Evolutionary conservation across 176 grass and related monocot genomes (phyloP), one percentile per base, ranked within the genome.

Genomic region (Triticum timopheevii): DNA sequence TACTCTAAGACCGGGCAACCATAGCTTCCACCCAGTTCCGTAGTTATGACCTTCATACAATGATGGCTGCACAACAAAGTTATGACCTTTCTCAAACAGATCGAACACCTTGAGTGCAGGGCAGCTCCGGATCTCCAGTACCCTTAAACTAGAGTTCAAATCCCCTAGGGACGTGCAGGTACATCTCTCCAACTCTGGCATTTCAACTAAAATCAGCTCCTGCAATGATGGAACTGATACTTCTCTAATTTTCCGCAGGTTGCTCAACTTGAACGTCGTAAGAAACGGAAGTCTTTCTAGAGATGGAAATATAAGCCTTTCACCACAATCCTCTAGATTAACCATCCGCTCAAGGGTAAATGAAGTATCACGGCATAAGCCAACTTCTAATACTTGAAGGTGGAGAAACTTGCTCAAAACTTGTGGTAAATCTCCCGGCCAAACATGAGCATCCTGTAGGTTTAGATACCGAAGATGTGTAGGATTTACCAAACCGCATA

Each of bases 161-260:
- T 58, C 45, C 45, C 22, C 28, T 13, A 47, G 2, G 1, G 72
- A 80, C 63, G 16, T 76, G 19, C 86, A 58, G 0, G 42, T 76
- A 28, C 83, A 89, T 77, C 7, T 79, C 31, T 83, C 19, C 13
- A 92, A 30, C 1, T 79, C 19, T 31, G 30, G 49, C 78, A 89
- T 67, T 13, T 68, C 0, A 39, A 31, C 10, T 20, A 92, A 10
- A 79, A 82, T 3, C 1, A 92, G 52, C 78, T 86, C 36, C 39
- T 82, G 63, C 36, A 92, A 44, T 9, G 82, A 68, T 15, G 68
- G 86, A 74, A 92, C 7, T 33, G 13, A 54, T 13, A 88, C 4
- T 19, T 78, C 67, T 13, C 0, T 77, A 59, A 85, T 24, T 4
- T 65, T 22, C 3, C 0, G 0, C 35, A 83, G 61, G 8, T 42